Evolutionary conservation across 306 rosid genomes (phyloP).

Genomic region (Trichosanthes cucumerina): DNA sequence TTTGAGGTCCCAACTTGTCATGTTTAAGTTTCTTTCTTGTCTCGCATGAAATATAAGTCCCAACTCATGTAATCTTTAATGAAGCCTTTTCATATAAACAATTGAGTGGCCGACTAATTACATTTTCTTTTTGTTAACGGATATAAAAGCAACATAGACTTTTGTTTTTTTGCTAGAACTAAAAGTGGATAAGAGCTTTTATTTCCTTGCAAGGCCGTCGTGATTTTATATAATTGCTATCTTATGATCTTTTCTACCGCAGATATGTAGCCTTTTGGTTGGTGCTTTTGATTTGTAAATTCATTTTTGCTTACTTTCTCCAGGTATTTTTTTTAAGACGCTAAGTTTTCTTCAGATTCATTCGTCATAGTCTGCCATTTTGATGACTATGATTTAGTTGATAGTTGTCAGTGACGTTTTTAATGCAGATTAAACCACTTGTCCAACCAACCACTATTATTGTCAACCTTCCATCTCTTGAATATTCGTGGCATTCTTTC

Average conservation of each 20-base stretch:
- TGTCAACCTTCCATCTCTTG: slow-evolving; percentile 27
- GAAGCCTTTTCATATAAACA: background rate
- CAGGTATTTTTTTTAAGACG: slow-evolving; percentile 43
- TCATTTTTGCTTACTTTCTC: slow-evolving; percentile 85
- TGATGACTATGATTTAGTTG: slow-evolving; percentile 2
- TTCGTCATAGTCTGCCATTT: background rate
- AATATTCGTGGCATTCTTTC: slow-evolving; percentile 87
- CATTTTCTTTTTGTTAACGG: background rate
- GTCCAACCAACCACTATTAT: slow-evolving; percentile 70
- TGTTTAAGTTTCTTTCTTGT: background rate
- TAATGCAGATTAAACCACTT: slow-evolving; percentile 79
- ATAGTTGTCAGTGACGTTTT: slow-evolving; percentile 6
- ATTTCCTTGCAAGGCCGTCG: slow-evolving; percentile 3
- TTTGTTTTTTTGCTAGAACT: background rate
- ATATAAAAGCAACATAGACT: background rate
- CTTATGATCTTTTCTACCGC: slow-evolving; percentile 21
- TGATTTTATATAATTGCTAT: background rate
- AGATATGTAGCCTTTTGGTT: slow-evolving; percentile 79
- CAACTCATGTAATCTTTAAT: background rate
- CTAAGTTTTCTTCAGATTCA: background rate
- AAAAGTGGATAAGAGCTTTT: background rate
- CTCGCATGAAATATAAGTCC: background rate
- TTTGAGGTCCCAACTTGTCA: background rate
- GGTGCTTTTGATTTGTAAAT: slow-evolving; percentile 77
- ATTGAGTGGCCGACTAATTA: background rate